Evolutionary conservation across 768 basidiomycete species (phyloP).

Genomic region (Trametes cinnabarina): DNA sequence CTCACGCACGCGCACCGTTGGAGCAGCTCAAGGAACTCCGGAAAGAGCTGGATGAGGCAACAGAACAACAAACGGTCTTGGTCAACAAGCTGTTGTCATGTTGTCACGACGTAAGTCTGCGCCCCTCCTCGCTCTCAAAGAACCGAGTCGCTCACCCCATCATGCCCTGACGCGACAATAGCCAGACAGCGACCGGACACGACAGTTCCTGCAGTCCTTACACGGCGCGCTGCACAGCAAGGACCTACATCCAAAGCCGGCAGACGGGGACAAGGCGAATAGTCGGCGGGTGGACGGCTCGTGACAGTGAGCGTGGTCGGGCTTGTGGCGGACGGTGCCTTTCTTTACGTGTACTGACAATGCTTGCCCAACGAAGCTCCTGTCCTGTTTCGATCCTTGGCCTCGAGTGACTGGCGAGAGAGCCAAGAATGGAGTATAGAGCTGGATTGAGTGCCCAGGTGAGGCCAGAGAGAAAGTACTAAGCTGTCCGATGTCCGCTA

Average conservation of each 20-base stretch:
- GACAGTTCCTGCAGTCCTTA: constrained; percentile 41
- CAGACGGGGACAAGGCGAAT: constrained; percentile 7
- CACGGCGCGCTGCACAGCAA: constrained; percentile 14
- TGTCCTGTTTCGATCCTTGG: background rate
- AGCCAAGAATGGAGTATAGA: background rate
- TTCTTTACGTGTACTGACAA: constrained; percentile 7
- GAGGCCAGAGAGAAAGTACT: background rate
- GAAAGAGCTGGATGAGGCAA: constrained; percentile 78
- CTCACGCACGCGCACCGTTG: background rate
- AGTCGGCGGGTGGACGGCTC: constrained; percentile 18
- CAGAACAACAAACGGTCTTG: constrained; percentile 73
- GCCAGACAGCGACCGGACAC: constrained; percentile 82
- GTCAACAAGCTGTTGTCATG: constrained; percentile 83
- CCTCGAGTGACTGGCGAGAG: no score
- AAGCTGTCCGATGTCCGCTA: constrained; percentile 7
- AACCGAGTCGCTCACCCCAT: background rate
- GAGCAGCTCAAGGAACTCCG: constrained; percentile 62
- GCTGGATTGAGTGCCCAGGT: background rate
- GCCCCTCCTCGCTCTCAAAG: background rate
- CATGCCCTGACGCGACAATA: constrained; percentile 31
- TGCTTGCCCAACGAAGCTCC: constrained; percentile 8
- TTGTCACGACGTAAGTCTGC: constrained; percentile 74
- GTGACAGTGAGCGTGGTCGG: constrained; percentile 17
- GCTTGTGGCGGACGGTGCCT: constrained; percentile 4
- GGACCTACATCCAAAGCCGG: background rate